Conservation (phyloP, 2,329 filamentous ascomycete species). For the Talaromyces funiculosus region DNA sequence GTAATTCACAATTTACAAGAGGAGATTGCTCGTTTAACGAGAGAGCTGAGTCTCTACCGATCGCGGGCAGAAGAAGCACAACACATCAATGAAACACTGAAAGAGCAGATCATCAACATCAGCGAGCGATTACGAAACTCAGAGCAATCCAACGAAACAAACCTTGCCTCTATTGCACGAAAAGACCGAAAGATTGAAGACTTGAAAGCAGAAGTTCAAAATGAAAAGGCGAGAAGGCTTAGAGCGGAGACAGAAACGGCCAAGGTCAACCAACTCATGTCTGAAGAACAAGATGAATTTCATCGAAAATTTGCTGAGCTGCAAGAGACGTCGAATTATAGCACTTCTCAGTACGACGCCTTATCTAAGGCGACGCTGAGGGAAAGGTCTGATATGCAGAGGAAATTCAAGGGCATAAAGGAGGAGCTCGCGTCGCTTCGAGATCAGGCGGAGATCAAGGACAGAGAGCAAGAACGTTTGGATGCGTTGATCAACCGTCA, state of each 20-base stretch:
- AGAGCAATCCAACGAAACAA: conserved; percentile 44
- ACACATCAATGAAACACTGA: conserved; percentile 41
- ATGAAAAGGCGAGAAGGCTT: conserved; percentile 37
- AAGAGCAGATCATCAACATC: conserved; percentile 41
- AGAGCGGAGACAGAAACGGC: conserved; percentile 37
- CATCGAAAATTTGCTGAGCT: conserved; percentile 34
- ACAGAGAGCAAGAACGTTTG: conserved; percentile 34
- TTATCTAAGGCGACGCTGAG: conserved; percentile 36
- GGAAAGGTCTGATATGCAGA: conserved; percentile 37
- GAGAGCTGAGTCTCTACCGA: conserved; percentile 42
- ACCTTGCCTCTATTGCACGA: conserved; percentile 40
- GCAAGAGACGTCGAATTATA: conserved; percentile 35
- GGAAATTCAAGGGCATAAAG: conserved; percentile 33
- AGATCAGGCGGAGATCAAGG: conserved; percentile 32
- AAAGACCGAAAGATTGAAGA: conserved; percentile 47
- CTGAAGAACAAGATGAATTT: conserved; percentile 36
- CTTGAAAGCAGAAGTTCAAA: conserved; percentile 36
- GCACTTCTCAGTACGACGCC: conserved; percentile 40
- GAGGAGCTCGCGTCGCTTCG: conserved; percentile 31
- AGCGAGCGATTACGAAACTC: conserved; percentile 42
- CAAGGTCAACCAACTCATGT: conserved; percentile 34
- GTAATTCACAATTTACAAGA: conserved; percentile 48
- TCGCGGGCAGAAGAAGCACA: conserved; percentile 44
- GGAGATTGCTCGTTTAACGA: conserved; percentile 45
- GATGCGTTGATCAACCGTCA: conserved; percentile 44